A percentile compares a stretch with the other conserved stretches of the same genome.
phyloP scores from a whole-genome alignment of 148 eudicot species.

The Amaranthus cruentus region DNA sequence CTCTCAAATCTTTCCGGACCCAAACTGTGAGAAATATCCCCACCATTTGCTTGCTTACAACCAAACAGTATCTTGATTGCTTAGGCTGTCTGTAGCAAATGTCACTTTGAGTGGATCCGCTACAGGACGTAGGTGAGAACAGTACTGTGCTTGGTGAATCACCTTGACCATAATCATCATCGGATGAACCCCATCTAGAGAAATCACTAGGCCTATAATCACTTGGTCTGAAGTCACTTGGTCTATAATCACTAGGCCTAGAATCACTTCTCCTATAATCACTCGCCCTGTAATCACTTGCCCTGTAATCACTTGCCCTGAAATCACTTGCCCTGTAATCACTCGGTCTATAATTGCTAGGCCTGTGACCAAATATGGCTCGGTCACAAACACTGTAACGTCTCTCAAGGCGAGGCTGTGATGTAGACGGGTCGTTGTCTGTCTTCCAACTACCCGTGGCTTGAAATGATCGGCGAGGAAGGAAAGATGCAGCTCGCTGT shows the following conservation, averaged over 20 bases:
- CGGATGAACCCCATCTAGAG: conserved; percentile 86
- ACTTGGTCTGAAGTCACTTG: conserved; percentile 44
- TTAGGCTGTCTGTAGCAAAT: conserved; percentile 41
- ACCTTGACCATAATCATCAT: conserved; percentile 66
- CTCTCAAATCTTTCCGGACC: conserved; percentile 79
- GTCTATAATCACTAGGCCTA: conserved; percentile 36
- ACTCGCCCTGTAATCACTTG: conserved; percentile 51
- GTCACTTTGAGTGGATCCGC: conserved; percentile 45
- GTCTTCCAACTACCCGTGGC: conserved; percentile 56
- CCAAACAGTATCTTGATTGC: conserved; percentile 63
- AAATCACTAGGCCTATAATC: conserved; percentile 61
- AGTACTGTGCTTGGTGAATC: conserved; percentile 81
- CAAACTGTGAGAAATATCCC: conserved; percentile 85
- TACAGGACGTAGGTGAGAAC: conserved; percentile 54
- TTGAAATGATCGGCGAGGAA: conserved; percentile 82
- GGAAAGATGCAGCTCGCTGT: conserved; percentile 50
- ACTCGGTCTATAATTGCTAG: conserved; percentile 43
- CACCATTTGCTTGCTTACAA: conserved; percentile 94
- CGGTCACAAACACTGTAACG: conserved; percentile 91
- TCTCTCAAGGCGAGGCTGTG: conserved; percentile 80
- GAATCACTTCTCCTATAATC: conserved; percentile 38
- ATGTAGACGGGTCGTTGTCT: conserved; percentile 54
- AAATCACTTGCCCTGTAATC: conserved; percentile 30
- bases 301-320: conserved; percentile 56
- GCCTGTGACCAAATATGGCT: conserved; percentile 70